A percentile compares a stretch with the other conserved stretches of the same genome.
Evolutionary conservation across 805 yeast genomes (phyloP).

Genomic region (Phaffomyces opuntiae): DNA sequence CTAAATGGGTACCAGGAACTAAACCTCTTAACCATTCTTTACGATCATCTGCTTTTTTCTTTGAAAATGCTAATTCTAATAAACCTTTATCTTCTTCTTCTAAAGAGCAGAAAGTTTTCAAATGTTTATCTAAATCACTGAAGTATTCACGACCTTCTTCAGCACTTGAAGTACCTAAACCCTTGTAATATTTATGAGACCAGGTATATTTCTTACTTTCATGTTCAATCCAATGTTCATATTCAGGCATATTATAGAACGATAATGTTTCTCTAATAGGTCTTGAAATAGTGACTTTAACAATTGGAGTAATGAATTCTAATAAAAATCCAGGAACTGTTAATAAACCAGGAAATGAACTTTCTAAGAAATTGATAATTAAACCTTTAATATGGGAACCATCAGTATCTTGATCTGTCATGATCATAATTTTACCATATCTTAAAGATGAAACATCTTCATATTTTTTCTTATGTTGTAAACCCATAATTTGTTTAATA

Average conservation of each 20-base stretch:
- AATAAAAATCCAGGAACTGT: constrained; percentile 86
- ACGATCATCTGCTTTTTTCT: constrained; percentile 93
- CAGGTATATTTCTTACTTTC: constrained; percentile 73
- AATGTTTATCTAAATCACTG: constrained; percentile 73
- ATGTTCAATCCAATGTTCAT: constrained; percentile 84
- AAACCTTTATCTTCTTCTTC: constrained; percentile 68
- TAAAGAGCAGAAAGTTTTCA: constrained; percentile 77
- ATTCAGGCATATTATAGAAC: constrained; percentile 93
- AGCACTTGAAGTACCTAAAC: constrained; percentile 91
- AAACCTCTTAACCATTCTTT: constrained; percentile 93
- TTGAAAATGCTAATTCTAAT: constrained; percentile 90
- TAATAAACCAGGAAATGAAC: constrained; percentile 89
- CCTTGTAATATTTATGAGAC: constrained; percentile 95
- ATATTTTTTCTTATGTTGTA: constrained; percentile 86
- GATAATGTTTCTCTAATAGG: constrained; percentile 57
- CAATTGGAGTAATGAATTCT: constrained; percentile 95
- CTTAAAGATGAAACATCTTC: constrained; percentile 67
- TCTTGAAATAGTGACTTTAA: constrained; percentile 73
- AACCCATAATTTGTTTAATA: constrained; percentile 88
- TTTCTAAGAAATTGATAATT: constrained; percentile 85
- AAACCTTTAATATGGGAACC: constrained; percentile 97
- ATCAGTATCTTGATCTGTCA: constrained; percentile 99
- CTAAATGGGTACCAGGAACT: constrained; percentile 87
- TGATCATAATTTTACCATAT: constrained; percentile 96
- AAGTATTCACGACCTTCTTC: constrained; percentile 86